These are phyloP conservation scores for Adansonia grandidieri DNA, from an alignment of 441 rosid genomes.

Conservation along the genomic window DNA sequence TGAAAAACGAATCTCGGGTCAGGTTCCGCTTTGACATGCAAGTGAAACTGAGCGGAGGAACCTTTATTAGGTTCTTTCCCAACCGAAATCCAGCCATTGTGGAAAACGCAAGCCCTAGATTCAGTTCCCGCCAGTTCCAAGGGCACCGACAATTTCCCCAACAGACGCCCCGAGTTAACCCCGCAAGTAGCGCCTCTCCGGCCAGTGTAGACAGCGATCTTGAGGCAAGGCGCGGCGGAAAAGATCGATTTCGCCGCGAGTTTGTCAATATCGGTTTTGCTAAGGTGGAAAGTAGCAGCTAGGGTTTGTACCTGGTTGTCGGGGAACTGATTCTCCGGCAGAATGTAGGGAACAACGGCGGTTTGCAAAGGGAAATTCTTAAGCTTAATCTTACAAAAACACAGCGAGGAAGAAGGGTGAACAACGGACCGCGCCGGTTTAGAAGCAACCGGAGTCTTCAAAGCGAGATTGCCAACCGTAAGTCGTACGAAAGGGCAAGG, in stretches of 20 bases:
- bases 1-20: conserved; percentile 94
- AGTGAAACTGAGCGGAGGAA: conserved; percentile 58
- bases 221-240: conserved; percentile 49
- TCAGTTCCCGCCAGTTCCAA: conserved; percentile 66
- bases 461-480: conserved; percentile 66
- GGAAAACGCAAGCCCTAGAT: conserved; percentile 56
- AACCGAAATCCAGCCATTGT: conserved; percentile 71
- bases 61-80: conserved; percentile 57
- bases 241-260: conserved; percentile 58
- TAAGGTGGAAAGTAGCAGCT: conserved; percentile 78
- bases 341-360: conserved; percentile 62
- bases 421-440: conserved; percentile 70
- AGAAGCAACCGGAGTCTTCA: conserved; percentile 66
- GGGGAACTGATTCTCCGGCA: conserved; percentile 44
- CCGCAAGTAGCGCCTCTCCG: conserved; percentile 72
- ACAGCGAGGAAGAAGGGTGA: conserved; percentile 74
- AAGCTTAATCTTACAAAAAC: conserved; percentile 78
- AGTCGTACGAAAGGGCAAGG: conserved; percentile 91
- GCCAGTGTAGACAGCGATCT: conserved; percentile 71
- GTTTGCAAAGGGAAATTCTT: conserved; percentile 65
- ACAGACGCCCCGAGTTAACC: conserved; percentile 59
- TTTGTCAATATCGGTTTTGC: conserved; percentile 55
- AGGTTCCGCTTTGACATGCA: conserved; percentile 77
- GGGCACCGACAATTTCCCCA: conserved; percentile 74
- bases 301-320: conserved; percentile 44